Evolutionary conservation across 306 rosid species (phyloP).

Genomic region (Castanea mollissima): DNA sequence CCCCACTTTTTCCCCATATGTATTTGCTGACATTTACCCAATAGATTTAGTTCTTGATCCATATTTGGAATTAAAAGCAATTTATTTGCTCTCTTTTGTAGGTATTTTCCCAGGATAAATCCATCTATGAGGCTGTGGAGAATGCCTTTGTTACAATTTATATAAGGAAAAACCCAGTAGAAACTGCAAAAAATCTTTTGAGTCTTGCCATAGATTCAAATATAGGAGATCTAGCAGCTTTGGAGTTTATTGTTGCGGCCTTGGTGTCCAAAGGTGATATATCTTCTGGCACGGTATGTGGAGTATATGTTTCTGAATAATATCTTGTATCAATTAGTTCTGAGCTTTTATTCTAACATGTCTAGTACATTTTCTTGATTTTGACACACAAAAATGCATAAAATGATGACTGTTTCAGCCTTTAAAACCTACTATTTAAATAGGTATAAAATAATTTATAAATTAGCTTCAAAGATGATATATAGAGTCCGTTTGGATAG

Average conservation of each 20-base stretch:
- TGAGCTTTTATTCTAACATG: neutral
- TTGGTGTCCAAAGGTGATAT: conserved; percentile 88
- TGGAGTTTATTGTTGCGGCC: conserved; percentile 79
- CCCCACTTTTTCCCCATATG: conserved; percentile 5
- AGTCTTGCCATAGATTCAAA: conserved; percentile 83
- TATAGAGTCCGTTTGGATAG: too few species aligned
- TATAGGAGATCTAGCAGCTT: conserved; percentile 89
- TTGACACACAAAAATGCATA: conserved; percentile 10
- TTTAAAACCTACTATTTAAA: neutral
- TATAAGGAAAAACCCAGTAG: conserved; percentile 67
- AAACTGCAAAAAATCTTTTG: conserved; percentile 75
- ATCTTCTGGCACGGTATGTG: conserved; percentile 78
- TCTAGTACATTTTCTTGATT: neutral
- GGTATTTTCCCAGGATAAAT: conserved; percentile 95
- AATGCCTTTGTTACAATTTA: conserved; percentile 79
- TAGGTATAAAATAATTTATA: neutral
- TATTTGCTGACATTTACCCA: neutral
- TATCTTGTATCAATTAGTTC: conserved; percentile 15
- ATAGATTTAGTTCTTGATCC: conserved; percentile 1
- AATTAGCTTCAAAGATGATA: neutral
- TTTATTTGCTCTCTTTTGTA: conserved; percentile 35
- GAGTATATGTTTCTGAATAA: neutral
- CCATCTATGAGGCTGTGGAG: conserved; percentile 97
- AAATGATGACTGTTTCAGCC: conserved; percentile 5
- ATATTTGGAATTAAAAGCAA: conserved; percentile 17